Percentiles rank a stretch among this genome's conserved stretches.
Evolutionary conservation across 352 stramenopile species (phyloP).

Genomic region (Phytophthora palmivora): DNA sequence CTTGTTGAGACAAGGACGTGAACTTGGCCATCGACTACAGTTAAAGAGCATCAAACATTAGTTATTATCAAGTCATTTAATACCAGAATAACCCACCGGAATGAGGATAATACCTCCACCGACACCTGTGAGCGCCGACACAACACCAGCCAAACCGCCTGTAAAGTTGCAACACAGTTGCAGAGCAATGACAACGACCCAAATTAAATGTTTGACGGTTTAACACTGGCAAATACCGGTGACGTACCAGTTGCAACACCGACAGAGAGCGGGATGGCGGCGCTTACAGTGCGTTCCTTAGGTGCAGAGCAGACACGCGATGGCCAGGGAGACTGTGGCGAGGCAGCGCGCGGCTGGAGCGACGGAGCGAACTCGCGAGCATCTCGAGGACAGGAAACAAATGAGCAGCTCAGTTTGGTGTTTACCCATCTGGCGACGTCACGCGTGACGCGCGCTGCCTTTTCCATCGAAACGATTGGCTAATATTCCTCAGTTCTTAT

Average conservation of each 20-base stretch:
- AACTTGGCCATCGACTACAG: constrained; percentile 80
- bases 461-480: constrained; percentile 5
- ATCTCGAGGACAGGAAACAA: constrained; percentile 29
- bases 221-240: background rate
- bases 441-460: constrained; percentile 18
- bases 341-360: constrained; percentile 18
- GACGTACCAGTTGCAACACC: constrained; percentile 47
- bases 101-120: constrained; percentile 87
- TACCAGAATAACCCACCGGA: constrained; percentile 51
- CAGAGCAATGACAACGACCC: no score
- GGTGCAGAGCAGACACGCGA: constrained; percentile 61
- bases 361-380: constrained; percentile 36
- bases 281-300: constrained; percentile 42
- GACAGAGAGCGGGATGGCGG: constrained; percentile 53
- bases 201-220: background rate
- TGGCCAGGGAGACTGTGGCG: constrained; percentile 15
- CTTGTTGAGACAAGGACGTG: constrained; percentile 79
- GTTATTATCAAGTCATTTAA: constrained; percentile 2
- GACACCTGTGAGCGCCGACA: constrained; percentile 84
- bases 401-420: background rate
- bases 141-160: constrained; percentile 67
- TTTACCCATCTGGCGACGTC: constrained; percentile 15
- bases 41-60: constrained; percentile 12
- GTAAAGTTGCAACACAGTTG: constrained; percentile 9
- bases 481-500: constrained; percentile 12